phyloP scores from a whole-genome alignment of 495 filamentous ascomycete genomes.

The Penicillium subrubescens region DNA sequence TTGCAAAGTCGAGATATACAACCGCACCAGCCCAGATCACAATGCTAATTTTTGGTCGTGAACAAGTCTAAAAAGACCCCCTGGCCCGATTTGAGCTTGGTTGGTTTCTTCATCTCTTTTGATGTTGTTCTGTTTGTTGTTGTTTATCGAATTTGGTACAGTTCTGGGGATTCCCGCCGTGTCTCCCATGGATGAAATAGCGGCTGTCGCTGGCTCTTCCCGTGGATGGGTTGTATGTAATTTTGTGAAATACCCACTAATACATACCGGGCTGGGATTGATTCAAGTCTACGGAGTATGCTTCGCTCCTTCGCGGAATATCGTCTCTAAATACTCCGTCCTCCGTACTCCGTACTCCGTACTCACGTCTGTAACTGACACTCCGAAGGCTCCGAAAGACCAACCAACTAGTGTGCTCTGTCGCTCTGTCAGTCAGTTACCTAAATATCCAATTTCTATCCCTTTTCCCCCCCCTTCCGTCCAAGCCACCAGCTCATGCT shows the following conservation, averaged over 20 bases:
- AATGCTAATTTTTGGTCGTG: background rate
- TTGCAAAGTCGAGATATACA: background rate
- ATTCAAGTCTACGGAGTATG: background rate
- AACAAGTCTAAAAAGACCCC: background rate
- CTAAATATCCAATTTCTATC: background rate
- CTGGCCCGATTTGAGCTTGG: background rate
- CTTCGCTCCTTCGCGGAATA: background rate
- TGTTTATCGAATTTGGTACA: background rate
- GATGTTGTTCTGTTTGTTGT: background rate
- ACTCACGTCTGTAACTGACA: no score
- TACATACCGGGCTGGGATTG: background rate
- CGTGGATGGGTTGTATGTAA: background rate
- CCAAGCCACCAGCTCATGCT: conserved; percentile 4
- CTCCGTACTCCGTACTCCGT: no score
- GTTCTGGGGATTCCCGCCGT: background rate
- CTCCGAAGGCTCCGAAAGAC: no score
- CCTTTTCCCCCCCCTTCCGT: background rate
- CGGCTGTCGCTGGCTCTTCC: background rate
- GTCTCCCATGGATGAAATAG: background rate
- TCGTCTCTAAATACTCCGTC: background rate
- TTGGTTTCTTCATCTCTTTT: background rate
- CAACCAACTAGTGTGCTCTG: background rate
- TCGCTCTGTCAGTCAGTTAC: background rate
- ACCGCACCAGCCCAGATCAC: background rate
- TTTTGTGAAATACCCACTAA: background rate